phyloP scores from a whole-genome alignment of 2,329 filamentous ascomycete species.

The Xylariaceae sp. region DNA sequence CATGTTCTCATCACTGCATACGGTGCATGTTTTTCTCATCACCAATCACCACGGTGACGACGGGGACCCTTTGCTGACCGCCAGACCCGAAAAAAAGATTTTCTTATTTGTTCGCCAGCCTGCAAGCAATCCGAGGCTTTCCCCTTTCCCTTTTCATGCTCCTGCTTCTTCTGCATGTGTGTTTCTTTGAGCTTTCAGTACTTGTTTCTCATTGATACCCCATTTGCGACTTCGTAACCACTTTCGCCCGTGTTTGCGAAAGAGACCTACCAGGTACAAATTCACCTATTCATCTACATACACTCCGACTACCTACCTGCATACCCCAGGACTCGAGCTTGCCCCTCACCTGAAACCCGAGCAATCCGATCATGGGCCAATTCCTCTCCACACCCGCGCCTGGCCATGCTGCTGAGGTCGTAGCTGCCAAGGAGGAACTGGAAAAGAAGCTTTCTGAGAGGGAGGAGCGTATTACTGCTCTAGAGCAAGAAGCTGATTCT shows the following conservation, averaged over 20 bases:
- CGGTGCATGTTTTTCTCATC: conserved; percentile 1
- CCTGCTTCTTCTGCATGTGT: background rate
- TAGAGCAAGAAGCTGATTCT: conserved; percentile 33
- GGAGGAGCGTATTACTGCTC: conserved; percentile 31
- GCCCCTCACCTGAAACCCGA: background rate
- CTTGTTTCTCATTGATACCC: background rate
- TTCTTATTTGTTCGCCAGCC: background rate
- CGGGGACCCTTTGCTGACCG: background rate
- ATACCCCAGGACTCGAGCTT: background rate
- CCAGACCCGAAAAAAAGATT: background rate
- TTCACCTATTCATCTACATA: background rate
- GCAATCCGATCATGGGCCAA: conserved; percentile 31
- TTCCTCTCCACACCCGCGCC: conserved; percentile 36
- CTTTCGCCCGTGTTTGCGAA: background rate
- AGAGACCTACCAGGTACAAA: background rate
- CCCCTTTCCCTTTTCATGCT: background rate
- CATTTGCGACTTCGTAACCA: background rate
- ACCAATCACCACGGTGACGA: conserved; percentile 3
- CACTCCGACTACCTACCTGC: background rate
- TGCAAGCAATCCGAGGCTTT: background rate
- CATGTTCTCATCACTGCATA: background rate
- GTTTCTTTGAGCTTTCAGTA: background rate
- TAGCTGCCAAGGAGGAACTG: conserved; percentile 28
- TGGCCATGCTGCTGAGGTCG: conserved; percentile 30
- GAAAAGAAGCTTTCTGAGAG: conserved; percentile 36